A percentile compares a stretch with the other conserved stretches of the same genome.
Conservation (phyloP, 441 rosid species). For the Pelargonium cotyledonis region DNA sequence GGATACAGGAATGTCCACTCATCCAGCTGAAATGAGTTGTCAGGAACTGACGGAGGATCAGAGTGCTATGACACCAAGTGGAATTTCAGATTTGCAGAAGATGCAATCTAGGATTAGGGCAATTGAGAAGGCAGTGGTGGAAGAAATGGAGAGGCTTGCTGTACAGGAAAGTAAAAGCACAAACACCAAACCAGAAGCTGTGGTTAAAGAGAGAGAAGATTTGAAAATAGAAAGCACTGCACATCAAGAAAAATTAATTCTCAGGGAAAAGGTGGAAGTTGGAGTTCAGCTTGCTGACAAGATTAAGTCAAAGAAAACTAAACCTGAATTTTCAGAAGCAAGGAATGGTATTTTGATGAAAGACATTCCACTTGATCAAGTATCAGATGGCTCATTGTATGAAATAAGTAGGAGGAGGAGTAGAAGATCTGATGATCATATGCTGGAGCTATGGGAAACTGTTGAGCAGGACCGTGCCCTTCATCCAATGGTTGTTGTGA, state of each 20-base stretch:
- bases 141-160: constrained; percentile 40
- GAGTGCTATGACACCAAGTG: constrained; percentile 26
- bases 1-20: constrained; percentile 34
- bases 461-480: constrained; percentile 32
- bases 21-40: constrained; percentile 24
- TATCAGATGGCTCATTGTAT: constrained; percentile 43
- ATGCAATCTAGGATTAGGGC: constrained; percentile 59
- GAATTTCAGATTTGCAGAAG: constrained; percentile 59
- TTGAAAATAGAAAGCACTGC: constrained; percentile 18
- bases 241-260: constrained; percentile 12
- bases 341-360: constrained; percentile 52
- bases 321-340: constrained; percentile 30
- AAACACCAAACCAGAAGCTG: constrained; percentile 24
- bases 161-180: constrained; percentile 30
- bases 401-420: constrained; percentile 41
- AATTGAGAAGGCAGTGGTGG: constrained; percentile 56
- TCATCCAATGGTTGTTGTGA: constrained; percentile 22
- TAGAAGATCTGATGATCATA: constrained; percentile 35
- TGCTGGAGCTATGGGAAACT: constrained; percentile 58
- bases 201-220: constrained; percentile 19
- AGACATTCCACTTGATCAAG: constrained; percentile 90
- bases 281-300: constrained; percentile 30
- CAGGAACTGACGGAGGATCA: constrained; percentile 23
- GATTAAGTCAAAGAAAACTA: constrained; percentile 33
- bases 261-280: constrained; percentile 32